Evolutionary conservation across 106 monocot species (phyloP), one percentile per base, ranked within the genome.

Genomic region (Acorus gramineus): DNA sequence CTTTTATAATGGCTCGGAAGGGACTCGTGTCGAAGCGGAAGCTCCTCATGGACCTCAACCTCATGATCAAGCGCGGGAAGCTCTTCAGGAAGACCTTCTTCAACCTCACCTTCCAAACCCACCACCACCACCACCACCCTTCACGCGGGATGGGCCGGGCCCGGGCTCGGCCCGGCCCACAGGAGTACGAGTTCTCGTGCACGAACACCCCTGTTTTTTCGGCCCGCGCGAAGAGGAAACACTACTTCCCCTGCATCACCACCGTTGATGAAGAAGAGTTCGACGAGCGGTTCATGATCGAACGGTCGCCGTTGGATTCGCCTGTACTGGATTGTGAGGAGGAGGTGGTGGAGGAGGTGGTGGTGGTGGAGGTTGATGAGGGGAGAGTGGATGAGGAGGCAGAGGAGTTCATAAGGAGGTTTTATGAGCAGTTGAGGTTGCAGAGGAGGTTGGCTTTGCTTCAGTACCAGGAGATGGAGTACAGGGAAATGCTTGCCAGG

Each of bases 1-100:
- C 80, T 53, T 85, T 82, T 73, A 82, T 81, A 74, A 89, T 85
- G 85, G 73, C 75, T 66, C 74, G 80, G 71, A 85, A 85, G 3
- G 82, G 85, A 0, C 53, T 89, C 42, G 42, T 77, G 49, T 77
- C 89, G 61, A 89, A 89, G 80, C 61, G 82, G 54, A 89, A 72
- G 76, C 74, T 89, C 1, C 42, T 89, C 50, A 66, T 85, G 57
- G 72, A 82, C 69, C 42, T 87, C 62, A 80, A 84, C 63, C 77
- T 80, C 42, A 47, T 75, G 68, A 67, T 82, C 72, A 79, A 89
- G 82, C 67, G 82, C 55, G 78, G 85, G 47, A 82, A 73, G 52
- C 58, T 74, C 66, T 55, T 87, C 14, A 56, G 74, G 4, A 80
- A 81, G 51, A 64, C 71, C 57, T 53, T 83, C 10, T 64, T 57